Percentiles rank a stretch among this genome's conserved stretches.
phyloP scores from a whole-genome alignment of 345 rosid genomes.

The Euphorbia pulcherrima region DNA sequence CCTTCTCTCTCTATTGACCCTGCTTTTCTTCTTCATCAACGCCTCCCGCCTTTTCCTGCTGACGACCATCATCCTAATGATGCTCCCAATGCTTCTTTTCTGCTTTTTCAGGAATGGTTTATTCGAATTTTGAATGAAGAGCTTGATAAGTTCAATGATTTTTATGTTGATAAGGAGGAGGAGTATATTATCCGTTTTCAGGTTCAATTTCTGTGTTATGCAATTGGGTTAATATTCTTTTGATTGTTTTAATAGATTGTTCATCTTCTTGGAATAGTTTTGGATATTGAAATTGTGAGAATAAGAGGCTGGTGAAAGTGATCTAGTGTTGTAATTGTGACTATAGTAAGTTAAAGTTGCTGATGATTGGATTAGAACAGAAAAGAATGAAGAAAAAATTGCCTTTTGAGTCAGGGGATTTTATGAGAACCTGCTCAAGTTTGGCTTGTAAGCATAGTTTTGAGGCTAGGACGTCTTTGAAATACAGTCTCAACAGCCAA shows the following conservation, averaged over 20 bases:
- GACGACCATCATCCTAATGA: conserved; percentile 13
- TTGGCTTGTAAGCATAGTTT: not conserved
- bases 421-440: not conserved
- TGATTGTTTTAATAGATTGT: not conserved
- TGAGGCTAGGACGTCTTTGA: not conserved
- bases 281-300: not conserved
- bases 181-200: conserved; percentile 83
- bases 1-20: conserved; percentile 27
- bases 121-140: conserved; percentile 74
- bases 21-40: conserved; percentile 14
- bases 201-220: conserved; percentile 26
- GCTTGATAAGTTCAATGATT: conserved; percentile 88
- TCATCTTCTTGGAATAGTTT: not conserved
- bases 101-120: conserved; percentile 59
- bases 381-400: not conserved
- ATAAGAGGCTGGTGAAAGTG: not conserved
- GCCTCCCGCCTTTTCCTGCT: conserved; percentile 1
- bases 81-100: conserved; percentile 20
- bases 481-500: too few relatives aligned
- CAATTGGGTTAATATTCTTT: not conserved
- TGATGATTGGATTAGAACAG: not conserved
- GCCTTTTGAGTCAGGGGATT: not conserved
- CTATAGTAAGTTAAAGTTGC: not conserved
- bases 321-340: not conserved
- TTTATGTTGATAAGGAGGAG: conserved; percentile 85